A percentile compares a stretch with the other conserved stretches of the same genome.
Conservation (phyloP, 352 stramenopile species). For the Pythium guiyangense region DNA sequence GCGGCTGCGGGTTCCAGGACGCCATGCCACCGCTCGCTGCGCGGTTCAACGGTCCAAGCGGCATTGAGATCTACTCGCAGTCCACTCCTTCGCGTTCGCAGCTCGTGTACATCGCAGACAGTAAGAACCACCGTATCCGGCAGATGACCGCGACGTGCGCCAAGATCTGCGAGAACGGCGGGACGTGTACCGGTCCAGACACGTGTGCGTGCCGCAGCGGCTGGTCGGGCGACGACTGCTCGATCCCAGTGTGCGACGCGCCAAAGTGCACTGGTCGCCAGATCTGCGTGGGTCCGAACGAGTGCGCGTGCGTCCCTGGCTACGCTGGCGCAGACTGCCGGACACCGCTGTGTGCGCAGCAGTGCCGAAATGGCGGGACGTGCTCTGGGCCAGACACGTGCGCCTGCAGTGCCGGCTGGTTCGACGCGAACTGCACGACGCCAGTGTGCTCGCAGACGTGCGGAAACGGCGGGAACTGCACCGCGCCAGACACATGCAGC, state of each 20-base stretch:
- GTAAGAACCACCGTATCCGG: slow-evolving; percentile 92
- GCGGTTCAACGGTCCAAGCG: slow-evolving; percentile 62
- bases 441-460: slow-evolving; percentile 95
- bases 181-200: slow-evolving; percentile 83
- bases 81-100: slow-evolving; percentile 47
- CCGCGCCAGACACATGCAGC: slow-evolving; percentile 85
- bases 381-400: slow-evolving; percentile 94
- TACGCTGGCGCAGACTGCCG: slow-evolving; percentile 78
- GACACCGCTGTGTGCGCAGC: slow-evolving; percentile 86
- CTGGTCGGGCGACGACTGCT: slow-evolving; percentile 91
- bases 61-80: slow-evolving; percentile 58
- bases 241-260: slow-evolving; percentile 57
- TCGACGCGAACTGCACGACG: slow-evolving; percentile 95
- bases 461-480: slow-evolving; percentile 96
- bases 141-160: slow-evolving; percentile 87
- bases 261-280: slow-evolving; percentile 44
- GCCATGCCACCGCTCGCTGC: slow-evolving; percentile 79
- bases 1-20: slow-evolving; percentile 86
- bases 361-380: slow-evolving; percentile 80
- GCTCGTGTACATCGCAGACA: slow-evolving; percentile 89
- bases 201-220: slow-evolving; percentile 81
- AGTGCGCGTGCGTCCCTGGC: slow-evolving; percentile 91
- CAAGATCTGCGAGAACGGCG: slow-evolving; percentile 95
- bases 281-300: slow-evolving; percentile 90
- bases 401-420: slow-evolving; percentile 89